Percentiles rank a stretch among this genome's conserved stretches.
Conservation (phyloP, 1,139 yeast species). For the Geotrichum citri-aurantii region DNA sequence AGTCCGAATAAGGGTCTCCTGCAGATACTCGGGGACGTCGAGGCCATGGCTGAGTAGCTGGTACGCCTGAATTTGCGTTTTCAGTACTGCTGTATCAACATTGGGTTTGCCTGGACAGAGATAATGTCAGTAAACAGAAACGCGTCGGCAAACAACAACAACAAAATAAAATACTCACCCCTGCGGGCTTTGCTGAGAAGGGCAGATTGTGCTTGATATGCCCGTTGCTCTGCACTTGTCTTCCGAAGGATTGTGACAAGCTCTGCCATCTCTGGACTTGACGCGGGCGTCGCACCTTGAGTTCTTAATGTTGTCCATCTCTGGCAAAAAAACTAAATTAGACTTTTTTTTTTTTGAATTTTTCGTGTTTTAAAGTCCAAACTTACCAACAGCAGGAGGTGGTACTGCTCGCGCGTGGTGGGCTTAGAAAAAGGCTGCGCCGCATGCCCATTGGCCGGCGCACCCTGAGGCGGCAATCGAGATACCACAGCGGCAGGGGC, state of each 20-base stretch:
- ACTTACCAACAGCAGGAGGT: conserved; percentile 34
- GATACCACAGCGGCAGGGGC: neutral
- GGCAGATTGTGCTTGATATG: conserved; percentile 33
- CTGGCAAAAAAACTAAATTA: conserved; percentile 20
- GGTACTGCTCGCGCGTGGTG: conserved; percentile 35
- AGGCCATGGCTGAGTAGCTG: conserved; percentile 71
- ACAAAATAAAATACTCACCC: conserved; percentile 1
- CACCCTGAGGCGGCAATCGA: neutral
- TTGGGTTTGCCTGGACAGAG: neutral
- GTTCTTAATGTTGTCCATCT: conserved; percentile 39
- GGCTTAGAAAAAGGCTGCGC: conserved; percentile 27
- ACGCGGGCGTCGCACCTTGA: conserved; percentile 33
- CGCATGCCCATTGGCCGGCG: neutral
- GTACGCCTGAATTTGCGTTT: conserved; percentile 66
- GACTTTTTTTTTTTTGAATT: neutral
- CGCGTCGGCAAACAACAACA: neutral
- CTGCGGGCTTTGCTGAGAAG: conserved; percentile 26
- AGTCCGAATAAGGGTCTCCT: conserved; percentile 37
- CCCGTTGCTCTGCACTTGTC: conserved; percentile 36
- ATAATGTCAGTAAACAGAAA: neutral
- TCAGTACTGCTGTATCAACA: conserved; percentile 34
- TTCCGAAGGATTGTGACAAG: conserved; percentile 32
- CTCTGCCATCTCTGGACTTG: conserved; percentile 36
- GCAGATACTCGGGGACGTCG: conserved; percentile 55
- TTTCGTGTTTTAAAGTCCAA: neutral